Base-by-base conservation (phyloP, 2,329 filamentous ascomycete species). In the Plenodomus lindquistii region DNA sequence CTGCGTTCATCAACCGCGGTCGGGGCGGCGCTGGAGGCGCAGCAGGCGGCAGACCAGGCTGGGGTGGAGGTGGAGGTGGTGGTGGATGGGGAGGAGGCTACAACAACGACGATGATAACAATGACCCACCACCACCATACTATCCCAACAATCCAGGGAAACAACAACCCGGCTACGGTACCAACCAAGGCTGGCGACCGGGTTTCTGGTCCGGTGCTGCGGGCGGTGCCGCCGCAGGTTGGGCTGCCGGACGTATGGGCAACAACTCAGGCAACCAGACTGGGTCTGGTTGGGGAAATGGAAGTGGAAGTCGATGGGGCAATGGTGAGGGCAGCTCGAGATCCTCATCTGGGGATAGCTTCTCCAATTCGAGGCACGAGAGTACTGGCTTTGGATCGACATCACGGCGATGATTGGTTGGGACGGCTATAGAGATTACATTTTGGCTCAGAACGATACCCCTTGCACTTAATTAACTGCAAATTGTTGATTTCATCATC, bases 311-410 rank as follows among this genome's bases (percentile, higher is more conserved):
- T 17, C 41, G 50, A 22, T 71, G 66, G 69, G 66, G 59, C 58
- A 71, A 55, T 70, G 69, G 69, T 8, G 70, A 72, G 40, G 66
- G 70, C 3, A 70, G 66, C 45, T 72, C 69, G 31, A 61, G 70
- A 42, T 66, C 64, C 6, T 67, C 65, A 2, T 68, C 66, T 40
- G 62, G 64, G 2, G 63, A 60, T 11, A 73, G 72, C 36, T 67
- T 64, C 42, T 79, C 77, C 8, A 75, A 76, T 7, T 75, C 79
- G 13, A 80, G 82, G 44, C 79, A 87, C 60, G 81, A 87, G 59
- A 88, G 85, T 60, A 90, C 87, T 0, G 87, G 87, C 0, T 91
- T 89, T 64, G 87, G 87, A 8, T 86, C 84, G 8, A 90, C 87
- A 0, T 82, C 66, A 17, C 54, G 72, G n/a, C 55, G 71, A 52